Evolutionary conservation across 176 grass and related monocot species (phyloP).

Genomic region (Cymbopogon citratus): DNA sequence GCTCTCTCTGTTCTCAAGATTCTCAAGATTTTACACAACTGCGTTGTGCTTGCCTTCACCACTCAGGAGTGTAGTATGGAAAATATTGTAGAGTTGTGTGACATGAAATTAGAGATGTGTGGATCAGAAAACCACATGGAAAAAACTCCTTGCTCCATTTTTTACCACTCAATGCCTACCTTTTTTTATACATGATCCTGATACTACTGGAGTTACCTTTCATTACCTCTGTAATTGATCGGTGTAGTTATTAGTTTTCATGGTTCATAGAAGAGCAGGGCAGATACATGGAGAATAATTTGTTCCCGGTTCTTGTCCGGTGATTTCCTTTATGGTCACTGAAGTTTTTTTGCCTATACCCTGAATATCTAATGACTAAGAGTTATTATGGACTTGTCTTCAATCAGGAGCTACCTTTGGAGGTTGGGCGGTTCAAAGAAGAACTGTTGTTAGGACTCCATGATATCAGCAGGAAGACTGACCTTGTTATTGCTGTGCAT

Average conservation of each 20-base stretch:
- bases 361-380: neutral
- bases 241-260: neutral
- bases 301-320: slow-evolving; percentile 2
- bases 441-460: slow-evolving; percentile 53
- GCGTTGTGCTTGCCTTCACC: neutral
- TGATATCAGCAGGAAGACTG: slow-evolving; percentile 69
- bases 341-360: neutral
- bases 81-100: neutral
- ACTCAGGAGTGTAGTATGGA: neutral
- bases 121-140: neutral
- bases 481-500: slow-evolving; percentile 90
- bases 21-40: neutral
- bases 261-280: neutral
- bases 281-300: slow-evolving; percentile 3
- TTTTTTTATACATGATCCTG: neutral
- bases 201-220: neutral
- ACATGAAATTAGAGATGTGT: neutral
- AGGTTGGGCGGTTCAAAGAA: slow-evolving; percentile 64
- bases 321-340: neutral
- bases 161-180: neutral
- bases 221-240: neutral
- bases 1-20: neutral
- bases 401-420: slow-evolving; percentile 62
- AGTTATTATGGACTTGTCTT: slow-evolving; percentile 20
- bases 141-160: neutral